Base-by-base conservation (phyloP, 2,329 filamentous ascomycete species). In the Trichoderma asperellum region DNA sequence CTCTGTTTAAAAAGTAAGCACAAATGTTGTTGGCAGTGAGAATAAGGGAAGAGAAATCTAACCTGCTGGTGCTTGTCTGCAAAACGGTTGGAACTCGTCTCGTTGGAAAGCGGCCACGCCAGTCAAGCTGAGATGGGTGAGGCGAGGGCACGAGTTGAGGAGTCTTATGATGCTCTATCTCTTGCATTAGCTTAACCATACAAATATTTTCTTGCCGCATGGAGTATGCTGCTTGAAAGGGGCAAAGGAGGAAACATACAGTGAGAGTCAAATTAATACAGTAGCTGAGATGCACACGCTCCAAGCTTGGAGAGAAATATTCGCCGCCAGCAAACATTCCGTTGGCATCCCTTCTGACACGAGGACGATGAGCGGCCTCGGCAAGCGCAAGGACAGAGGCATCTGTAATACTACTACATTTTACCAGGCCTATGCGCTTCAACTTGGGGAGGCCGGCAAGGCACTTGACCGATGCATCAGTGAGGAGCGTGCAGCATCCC, bases 281-380 rank as follows among this genome's bases (percentile, higher is more conserved):
- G 78, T 99, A 98, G 79, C 94, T 97, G 49, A 99, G 86, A 83
- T 99, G 96, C 11, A 99, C 96, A 74, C 96, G 88, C 82, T 99
- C 96, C 32, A 99, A 83, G 75, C 91, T 94, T 24, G 84, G 84
- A 69, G 84, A 83, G 65, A 83, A 88, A 72, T 83, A 87, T 74
- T 85, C 88, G 74, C 83, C 85, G 59, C 79, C 83, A 71, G 82
- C 79, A 69, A 79, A 80, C 74, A 82, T 82, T 10, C 83, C 85
- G 12, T 79, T 82, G 63, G 80, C 78, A 70, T 87, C 85, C 69
- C 84, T 81, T 27, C 85, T 82, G 21, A 83, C 80, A 5, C 85
- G 80, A 10, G 82, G 80, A 18, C 86, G 83, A 60, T 84, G 84
- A 70, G 88, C 90, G 2, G 91, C 89, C 73, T 89, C 89, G 8